Evolutionary conservation across 495 filamentous ascomycete species (phyloP), one percentile per base, ranked within the genome.

Genomic region (Rostrohypoxylon terebratum): DNA sequence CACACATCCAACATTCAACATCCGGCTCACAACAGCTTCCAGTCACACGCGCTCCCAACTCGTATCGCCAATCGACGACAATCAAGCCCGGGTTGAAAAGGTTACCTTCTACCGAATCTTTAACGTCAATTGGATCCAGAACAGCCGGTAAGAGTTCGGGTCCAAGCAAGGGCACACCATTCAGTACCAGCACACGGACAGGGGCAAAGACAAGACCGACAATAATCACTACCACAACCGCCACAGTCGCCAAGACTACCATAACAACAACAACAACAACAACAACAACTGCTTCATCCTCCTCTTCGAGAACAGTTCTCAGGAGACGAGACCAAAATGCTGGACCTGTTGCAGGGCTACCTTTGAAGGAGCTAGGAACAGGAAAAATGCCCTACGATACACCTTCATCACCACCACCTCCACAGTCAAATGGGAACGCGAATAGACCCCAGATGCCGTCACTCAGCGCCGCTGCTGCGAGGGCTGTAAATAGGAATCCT

Each of bases 261-360:
- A 65, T 54, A 47, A 75, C 42, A 66, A 62, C 50, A 58, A 48
- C 62, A n/a, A 65, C 45, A 47, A 75, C 42, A 66, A 65, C 45
- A 47, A 75, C 42, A 66, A 62, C 50, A 58, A 48, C 62, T 36
- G 20, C 59, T 36, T 45, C 57, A 42, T 65, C 36, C 9, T 60
- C 66, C 50, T 66, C 68, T 38, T 60, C 59, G 60, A 60, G 71
- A 70, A 28, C 68, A 45, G 73, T 77, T n/a, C 73, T 83, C 13
- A 77, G 74, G 44, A 66, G 51, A 48, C 76, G 77, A 66, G 77
- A 81, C 70, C 81, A 84, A 80, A 82, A 85, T 85, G 83, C 75
- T 75, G 61, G 77, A 66, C 65, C 77, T 53, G 65, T 69, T 55
- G 63, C 62, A 51, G 63, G 69, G 62, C 66, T 63, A 54, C 64